Evolutionary conservation across 2,329 filamentous ascomycete species (phyloP), one percentile per base, ranked within the genome.

Genomic region (Fusarium cicatricum): DNA sequence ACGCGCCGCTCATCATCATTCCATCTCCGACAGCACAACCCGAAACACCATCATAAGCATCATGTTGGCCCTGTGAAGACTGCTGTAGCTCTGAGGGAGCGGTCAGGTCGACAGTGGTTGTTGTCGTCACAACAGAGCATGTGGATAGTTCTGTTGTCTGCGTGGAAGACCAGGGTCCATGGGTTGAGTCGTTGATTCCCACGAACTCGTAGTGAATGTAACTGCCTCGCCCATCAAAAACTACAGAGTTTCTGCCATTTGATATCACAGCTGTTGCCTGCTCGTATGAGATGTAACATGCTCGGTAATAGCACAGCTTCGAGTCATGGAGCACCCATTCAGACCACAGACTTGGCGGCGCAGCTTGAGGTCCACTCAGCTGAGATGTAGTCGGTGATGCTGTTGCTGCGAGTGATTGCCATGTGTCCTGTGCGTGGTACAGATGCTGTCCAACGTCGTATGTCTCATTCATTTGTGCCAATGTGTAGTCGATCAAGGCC

Each of bases 191-290:
- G 19, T 55, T 52, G 29, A 63, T 15, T 37, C 56, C 40, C 32
- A 55, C 45, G 31, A 65, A 69, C 23, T 69, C 56, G 23, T 69
- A 69, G 31, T 68, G 66, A 9, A 69, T 56, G 6, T 55, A 68
- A 15, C 54, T 42, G 8, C 62, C 65, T n/a, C 40, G 48, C 7
- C 50, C 29, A 14, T 66, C 52, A 9, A 45, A 52, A 16, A 67
- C 52, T 29, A 66, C 52, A 15, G 52, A 63, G 53, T 65, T 68
- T 36, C 60, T 63, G 3, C 60, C 54, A 26, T 56, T 65, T 14
- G 45, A 36, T 12, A 42, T 43, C 28, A 66, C 48, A 29, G 45
- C 32, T 29, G 49, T 37, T 10, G 59, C 55, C 9, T 43, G 60
- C 10, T 65, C 43, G n/a, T 57, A 49, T 21, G 64, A 48, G 39